phyloP scores from a whole-genome alignment of 257 asterid genomes.

The Solanum pimpinellifolium region DNA sequence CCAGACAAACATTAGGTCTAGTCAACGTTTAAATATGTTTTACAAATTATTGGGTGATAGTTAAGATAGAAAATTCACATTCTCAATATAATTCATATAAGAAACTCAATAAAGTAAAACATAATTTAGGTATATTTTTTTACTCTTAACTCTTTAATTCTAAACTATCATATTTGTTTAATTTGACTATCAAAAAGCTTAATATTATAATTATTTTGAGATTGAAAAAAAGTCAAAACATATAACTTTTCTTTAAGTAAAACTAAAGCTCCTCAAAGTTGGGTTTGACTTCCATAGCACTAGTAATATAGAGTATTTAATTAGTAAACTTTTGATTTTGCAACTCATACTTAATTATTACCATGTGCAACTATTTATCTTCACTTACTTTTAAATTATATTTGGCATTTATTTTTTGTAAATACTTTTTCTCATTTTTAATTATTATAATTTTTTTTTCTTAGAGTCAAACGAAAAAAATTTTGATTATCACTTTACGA shows the following conservation, averaged over 20 bases:
- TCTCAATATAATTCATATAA: too few species aligned
- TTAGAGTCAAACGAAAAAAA: rapidly evolving
- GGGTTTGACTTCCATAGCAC: neutral
- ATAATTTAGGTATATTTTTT: too few species aligned
- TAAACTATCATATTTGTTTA: too few species aligned
- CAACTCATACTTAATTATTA: neutral
- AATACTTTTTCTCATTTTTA: neutral
- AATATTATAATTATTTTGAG: too few species aligned
- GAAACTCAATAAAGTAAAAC: neutral
- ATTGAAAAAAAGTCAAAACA: neutral
- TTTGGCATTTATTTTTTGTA: neutral
- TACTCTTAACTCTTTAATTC: neutral
- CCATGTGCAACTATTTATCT: neutral
- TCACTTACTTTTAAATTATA: neutral
- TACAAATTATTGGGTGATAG: neutral
- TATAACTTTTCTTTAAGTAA: neutral
- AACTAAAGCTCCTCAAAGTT: neutral
- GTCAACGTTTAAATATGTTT: too few species aligned
- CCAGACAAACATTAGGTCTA: neutral
- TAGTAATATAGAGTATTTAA: neutral
- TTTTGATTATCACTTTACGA: too few species aligned
- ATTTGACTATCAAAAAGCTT: too few species aligned
- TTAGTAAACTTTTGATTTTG: neutral
- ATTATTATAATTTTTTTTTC: too few species aligned
- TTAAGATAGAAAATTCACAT: neutral